Evolutionary conservation across 148 eudicot species (phyloP), one percentile per base, ranked within the genome.

Genomic region (Suaeda aralocaspica): DNA sequence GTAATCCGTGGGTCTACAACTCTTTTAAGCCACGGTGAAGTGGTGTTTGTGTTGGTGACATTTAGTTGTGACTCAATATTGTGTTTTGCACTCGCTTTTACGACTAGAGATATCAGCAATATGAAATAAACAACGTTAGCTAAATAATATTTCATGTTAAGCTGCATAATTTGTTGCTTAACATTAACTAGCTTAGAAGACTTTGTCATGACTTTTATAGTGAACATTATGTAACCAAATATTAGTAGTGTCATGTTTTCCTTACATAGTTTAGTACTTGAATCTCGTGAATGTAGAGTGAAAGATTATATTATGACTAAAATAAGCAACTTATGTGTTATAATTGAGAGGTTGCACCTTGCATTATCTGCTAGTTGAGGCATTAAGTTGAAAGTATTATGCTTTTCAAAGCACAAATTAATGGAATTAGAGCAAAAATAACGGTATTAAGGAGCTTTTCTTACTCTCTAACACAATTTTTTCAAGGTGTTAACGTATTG

Each of bases 1-100:
- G n/a, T 73, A 6, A 78, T 74, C n/a, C n/a, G n/a, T n/a, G n/a
- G n/a, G n/a, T n/a, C n/a, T n/a, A n/a, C n/a, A n/a, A n/a, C n/a
- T 53, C 80, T 63, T 57, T 26, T 79, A 2, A 89, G 78, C 95
- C 97, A 91, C 14, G 76, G 77, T 1, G 82, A 82, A 28, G 78
- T 55, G 0, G 74, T 33, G 19, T 72, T 18, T 14, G 52, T 60
- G 44, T 62, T 68, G 0, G 80, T 80, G 25, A 63, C 72, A 70
- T 80, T 84, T 11, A 36, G 49, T 29, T 49, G 30, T 19, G 31
- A 18, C 45, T 28, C 34, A 2, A 36, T 12, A 29, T 67, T 70
- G 50, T 53, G n/a, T 16, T 67, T 39, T 30, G 42, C 58, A 57
- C 21, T 49, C 0, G 46, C 64, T 31, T 77, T 41, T 29, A 72